Conservation (phyloP, 2,329 filamentous ascomycete species). For the Chalara sp. region DNA sequence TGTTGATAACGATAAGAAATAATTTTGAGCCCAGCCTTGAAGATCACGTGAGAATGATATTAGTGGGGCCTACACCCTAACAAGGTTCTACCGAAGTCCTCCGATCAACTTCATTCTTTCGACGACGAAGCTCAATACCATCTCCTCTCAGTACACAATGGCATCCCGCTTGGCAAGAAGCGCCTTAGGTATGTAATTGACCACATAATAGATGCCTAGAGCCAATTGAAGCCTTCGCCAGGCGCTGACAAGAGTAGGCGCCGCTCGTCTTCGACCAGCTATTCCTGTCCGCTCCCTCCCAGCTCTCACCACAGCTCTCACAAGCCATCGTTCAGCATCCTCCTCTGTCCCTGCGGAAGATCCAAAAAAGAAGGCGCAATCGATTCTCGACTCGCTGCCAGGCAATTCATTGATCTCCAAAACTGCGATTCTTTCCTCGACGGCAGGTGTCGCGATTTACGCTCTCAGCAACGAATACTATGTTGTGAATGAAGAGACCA, state of each 20-base stretch:
- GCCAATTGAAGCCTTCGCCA: conserved; percentile 15
- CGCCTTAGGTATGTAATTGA: conserved; percentile 72
- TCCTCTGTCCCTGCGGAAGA: conserved; percentile 79
- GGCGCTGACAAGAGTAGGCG: conserved; percentile 42
- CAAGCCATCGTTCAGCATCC: conserved; percentile 53
- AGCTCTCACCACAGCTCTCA: conserved; percentile 63
- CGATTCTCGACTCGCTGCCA: conserved; percentile 86
- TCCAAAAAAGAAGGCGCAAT: conserved; percentile 95
- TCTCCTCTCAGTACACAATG: conserved; percentile 70
- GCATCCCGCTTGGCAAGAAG: conserved; percentile 95
- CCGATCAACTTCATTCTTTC: conserved; percentile 17
- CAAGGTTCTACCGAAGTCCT: conserved; percentile 13
- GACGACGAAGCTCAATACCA: conserved; percentile 34
- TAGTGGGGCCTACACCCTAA: background rate
- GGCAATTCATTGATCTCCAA: conserved; percentile 91
- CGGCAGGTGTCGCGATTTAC: conserved; percentile 83
- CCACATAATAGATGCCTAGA: background rate
- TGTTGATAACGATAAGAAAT: no score
- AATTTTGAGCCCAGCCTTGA: no score
- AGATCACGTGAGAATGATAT: no score
- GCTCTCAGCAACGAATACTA: conserved; percentile 99
- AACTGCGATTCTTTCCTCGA: conserved; percentile 92
- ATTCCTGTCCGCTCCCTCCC: conserved; percentile 70
- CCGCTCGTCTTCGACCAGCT: conserved; percentile 81
- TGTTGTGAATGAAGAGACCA: conserved; percentile 97